These are phyloP conservation scores for Ustilago bromivora DNA, from an alignment of 1,284 basidiomycete species.

Conservation along the genomic window DNA sequence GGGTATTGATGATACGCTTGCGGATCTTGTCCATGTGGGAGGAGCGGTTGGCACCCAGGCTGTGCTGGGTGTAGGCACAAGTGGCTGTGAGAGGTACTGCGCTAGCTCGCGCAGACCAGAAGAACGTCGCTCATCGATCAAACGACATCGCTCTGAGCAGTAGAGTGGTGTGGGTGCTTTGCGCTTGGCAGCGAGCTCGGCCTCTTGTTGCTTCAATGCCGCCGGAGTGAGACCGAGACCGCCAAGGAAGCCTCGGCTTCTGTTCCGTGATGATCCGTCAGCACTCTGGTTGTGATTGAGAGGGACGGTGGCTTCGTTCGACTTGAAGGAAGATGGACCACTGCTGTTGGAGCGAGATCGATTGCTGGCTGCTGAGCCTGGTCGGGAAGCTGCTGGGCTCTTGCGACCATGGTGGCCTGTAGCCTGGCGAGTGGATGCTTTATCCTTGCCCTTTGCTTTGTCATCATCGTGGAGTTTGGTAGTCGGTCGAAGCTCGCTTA, in stretches of 20 bases:
- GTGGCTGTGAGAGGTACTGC: constrained; percentile 54
- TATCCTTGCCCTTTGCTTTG: constrained; percentile 29
- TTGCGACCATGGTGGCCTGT: constrained; percentile 18
- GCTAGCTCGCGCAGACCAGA: constrained; percentile 54
- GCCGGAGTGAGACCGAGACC: constrained; percentile 54
- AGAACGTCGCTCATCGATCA: constrained; percentile 58
- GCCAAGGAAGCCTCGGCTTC: constrained; percentile 54
- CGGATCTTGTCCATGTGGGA: constrained; percentile 19
- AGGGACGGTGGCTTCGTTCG: constrained; percentile 30
- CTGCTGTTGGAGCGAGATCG: constrained; percentile 47
- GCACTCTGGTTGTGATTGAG: constrained; percentile 12
- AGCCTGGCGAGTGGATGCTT: constrained; percentile 12
- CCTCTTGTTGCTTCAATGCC: constrained; percentile 51
- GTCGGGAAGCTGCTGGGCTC: constrained; percentile 43
- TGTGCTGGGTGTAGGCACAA: constrained; percentile 22
- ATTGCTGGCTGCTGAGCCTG: constrained; percentile 48
- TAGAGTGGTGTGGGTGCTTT: constrained; percentile 56
- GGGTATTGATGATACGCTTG: constrained; percentile 42
- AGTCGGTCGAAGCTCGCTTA: constrained; percentile 63
- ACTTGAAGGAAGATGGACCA: constrained; percentile 46
- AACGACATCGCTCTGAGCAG: constrained; percentile 62
- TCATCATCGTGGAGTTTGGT: constrained; percentile 58
- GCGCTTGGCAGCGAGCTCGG: constrained; percentile 43
- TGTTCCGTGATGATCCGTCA: constrained; percentile 25
- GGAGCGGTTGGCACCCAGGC: constrained; percentile 29